These are phyloP conservation scores for Globisporangium sylvaticum DNA, from an alignment of 352 stramenopile species.

Conservation along the genomic window DNA sequence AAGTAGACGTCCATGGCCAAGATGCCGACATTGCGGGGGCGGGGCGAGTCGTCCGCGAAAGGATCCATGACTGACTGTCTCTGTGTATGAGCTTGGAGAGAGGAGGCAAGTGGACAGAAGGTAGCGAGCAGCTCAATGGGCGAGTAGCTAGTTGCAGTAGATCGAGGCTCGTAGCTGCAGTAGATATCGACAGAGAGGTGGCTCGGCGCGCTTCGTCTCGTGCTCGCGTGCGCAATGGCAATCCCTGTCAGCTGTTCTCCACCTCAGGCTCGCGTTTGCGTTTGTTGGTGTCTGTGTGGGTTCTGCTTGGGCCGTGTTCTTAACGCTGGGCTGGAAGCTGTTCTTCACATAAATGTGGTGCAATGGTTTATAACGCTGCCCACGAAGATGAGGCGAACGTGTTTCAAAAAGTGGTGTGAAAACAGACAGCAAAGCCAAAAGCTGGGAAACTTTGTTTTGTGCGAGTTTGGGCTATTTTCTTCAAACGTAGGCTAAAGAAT, in stretches of 20 bases:
- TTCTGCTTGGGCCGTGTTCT: too few relatives aligned
- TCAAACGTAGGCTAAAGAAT: too few relatives aligned
- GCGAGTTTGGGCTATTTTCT: background rate
- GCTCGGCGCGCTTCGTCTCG: background rate
- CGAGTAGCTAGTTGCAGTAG: too few relatives aligned
- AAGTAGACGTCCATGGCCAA: constrained; percentile 97
- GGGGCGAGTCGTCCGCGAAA: constrained; percentile 13
- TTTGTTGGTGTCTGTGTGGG: too few relatives aligned
- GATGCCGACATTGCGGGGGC: constrained; percentile 90
- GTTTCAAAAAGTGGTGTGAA: too few relatives aligned
- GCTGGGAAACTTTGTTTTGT: background rate
- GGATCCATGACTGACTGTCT: constrained; percentile 9
- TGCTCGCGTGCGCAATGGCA: background rate
- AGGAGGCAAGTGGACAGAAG: background rate
- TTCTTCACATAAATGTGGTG: too few relatives aligned
- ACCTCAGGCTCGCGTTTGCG: background rate
- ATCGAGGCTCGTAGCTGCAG: background rate
- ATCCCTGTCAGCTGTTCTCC: background rate
- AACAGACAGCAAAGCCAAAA: background rate
- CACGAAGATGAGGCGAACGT: too few relatives aligned
- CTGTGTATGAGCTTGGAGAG: background rate
- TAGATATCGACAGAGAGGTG: background rate
- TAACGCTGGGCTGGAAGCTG: too few relatives aligned
- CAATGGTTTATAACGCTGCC: too few relatives aligned
- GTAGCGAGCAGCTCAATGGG: background rate